phyloP scores from a whole-genome alignment of 208 protist species.

The Trypanosoma lewisi region DNA sequence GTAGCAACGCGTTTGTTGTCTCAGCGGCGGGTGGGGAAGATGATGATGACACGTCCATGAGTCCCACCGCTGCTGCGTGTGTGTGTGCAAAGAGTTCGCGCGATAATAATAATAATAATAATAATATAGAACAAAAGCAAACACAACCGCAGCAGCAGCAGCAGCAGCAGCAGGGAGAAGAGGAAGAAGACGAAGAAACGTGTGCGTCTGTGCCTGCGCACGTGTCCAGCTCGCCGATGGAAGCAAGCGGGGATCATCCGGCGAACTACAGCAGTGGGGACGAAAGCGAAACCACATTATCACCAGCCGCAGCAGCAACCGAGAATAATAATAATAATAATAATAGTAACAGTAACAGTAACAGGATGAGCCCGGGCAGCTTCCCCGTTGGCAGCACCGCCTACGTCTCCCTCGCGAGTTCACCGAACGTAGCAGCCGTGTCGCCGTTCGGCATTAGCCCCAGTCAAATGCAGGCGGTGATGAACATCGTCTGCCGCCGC shows the following conservation, averaged over 20 bases:
- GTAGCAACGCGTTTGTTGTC: no score
- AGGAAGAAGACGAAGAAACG: background rate
- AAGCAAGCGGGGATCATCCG: background rate
- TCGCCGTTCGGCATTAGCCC: background rate
- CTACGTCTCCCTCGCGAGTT: background rate
- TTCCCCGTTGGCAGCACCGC: background rate
- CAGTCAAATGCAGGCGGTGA: background rate
- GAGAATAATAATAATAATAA: conserved; percentile 10
- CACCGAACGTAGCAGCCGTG: background rate
- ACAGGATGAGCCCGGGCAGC: background rate
- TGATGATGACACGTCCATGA: no score
- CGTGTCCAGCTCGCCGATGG: background rate
- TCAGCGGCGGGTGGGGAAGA: no score
- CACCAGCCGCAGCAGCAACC: no score
- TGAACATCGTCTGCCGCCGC: background rate
- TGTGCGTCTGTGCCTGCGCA: background rate
- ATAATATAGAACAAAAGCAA: background rate
- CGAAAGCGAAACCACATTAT: background rate
- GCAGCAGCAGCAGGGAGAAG: background rate
- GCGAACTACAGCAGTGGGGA: background rate
- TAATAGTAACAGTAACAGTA: no score
- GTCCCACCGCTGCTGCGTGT: no score
- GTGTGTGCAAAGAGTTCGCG: no score
- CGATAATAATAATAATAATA: background rate
- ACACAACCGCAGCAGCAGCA: background rate